Percentiles rank a stretch among this genome's conserved stretches.
These are phyloP conservation scores for Dunaliella primolecta DNA, from an alignment of 139 green algal genomes.

Conservation along the genomic window DNA sequence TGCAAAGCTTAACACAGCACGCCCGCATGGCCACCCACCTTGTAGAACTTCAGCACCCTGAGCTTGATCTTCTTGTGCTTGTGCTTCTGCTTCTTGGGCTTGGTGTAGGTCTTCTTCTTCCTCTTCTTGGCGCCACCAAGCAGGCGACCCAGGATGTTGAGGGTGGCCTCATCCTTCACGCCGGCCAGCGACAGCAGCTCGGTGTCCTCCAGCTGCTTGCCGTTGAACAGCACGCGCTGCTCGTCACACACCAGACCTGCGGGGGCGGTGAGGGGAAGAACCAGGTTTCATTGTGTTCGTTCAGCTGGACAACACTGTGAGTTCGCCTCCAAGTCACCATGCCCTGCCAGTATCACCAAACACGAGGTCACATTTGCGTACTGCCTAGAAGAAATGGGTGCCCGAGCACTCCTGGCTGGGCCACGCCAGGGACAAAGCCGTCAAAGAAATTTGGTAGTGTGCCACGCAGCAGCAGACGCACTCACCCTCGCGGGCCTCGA, in stretches of 20 bases:
- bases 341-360: too few species aligned
- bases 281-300: neutral
- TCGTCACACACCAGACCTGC: conserved; percentile 70
- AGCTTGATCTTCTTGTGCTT: conserved; percentile 98
- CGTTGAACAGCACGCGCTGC: conserved; percentile 76
- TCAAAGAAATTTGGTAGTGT: too few species aligned
- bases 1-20: neutral
- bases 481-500: conserved; percentile 74
- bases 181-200: conserved; percentile 65
- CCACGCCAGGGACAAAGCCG: too few species aligned
- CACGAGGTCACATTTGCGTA: too few species aligned
- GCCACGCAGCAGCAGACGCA: conserved; percentile 9
- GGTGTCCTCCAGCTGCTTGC: conserved; percentile 74
- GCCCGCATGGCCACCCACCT: conserved; percentile 37
- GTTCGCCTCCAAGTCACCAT: too few species aligned
- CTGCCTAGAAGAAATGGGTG: too few species aligned
- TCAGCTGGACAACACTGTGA: too few species aligned
- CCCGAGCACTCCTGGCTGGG: too few species aligned
- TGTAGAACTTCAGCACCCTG: conserved; percentile 79
- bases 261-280: neutral
- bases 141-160: conserved; percentile 83
- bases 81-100: conserved; percentile 99
- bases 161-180: conserved; percentile 76
- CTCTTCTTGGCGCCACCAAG: conserved; percentile 97
- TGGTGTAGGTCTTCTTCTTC: conserved; percentile 99